A percentile compares a stretch with the other conserved stretches of the same genome.
These are phyloP conservation scores for Phaffomyces thermotolerans DNA, from an alignment of 805 yeast genomes.

Conservation along the genomic window DNA sequence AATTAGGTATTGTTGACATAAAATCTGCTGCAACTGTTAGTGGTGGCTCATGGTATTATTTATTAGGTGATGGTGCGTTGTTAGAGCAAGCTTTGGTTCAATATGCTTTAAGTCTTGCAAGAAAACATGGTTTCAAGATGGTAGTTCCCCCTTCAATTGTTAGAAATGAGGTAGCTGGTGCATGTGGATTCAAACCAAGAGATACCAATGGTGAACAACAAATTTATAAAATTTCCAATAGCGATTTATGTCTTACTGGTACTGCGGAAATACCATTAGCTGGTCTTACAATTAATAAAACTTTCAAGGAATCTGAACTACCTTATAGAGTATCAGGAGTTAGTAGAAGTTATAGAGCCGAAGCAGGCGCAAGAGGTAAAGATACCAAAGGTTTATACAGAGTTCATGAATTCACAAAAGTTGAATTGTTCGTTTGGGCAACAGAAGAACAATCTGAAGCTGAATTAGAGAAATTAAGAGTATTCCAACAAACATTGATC, in stretches of 20 bases:
- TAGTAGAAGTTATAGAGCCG: conserved; percentile 86
- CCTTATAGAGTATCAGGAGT: conserved; percentile 70
- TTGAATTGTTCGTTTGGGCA: conserved; percentile 81
- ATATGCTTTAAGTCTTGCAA: conserved; percentile 63
- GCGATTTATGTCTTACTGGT: conserved; percentile 68
- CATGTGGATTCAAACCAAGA: conserved; percentile 93
- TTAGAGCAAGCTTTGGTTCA: conserved; percentile 87
- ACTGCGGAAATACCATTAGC: conserved; percentile 96
- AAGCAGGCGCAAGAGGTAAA: conserved; percentile 93
- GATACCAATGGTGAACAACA: conserved; percentile 84
- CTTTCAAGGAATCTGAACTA: conserved; percentile 33
- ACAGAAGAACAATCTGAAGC: conserved; percentile 34
- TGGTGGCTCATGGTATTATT: conserved; percentile 81
- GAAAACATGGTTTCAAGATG: conserved; percentile 58
- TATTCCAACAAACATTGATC: conserved; percentile 60
- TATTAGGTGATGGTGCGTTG: conserved; percentile 77
- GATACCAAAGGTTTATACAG: conserved; percentile 90
- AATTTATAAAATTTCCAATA: conserved; percentile 56
- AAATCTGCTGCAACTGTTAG: conserved; percentile 64
- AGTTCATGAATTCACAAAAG: conserved; percentile 95
- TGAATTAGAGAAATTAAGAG: conserved; percentile 53
- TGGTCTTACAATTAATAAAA: conserved; percentile 55
- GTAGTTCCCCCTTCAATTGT: conserved; percentile 84
- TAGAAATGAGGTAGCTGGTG: conserved; percentile 63
- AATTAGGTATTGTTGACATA: conserved; percentile 64